Evolutionary conservation across 345 rosid genomes (phyloP).

Genomic region (Anastatica hierochuntica): DNA sequence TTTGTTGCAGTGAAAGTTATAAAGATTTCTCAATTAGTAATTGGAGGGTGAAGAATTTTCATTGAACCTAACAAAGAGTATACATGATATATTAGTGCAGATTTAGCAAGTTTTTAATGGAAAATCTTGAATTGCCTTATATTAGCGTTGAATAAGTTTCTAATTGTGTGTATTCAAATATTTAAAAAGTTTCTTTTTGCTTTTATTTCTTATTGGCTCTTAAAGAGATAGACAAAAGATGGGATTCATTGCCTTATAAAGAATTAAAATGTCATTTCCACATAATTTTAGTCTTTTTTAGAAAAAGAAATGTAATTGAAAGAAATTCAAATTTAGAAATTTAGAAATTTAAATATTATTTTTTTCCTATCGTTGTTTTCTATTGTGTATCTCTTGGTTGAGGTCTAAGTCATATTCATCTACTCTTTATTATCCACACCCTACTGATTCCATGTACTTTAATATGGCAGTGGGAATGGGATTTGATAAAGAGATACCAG

Average conservation of each 20-base stretch:
- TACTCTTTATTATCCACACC: too few relatives aligned
- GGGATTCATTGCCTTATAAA: constrained; percentile 4
- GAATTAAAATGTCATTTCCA: background rate
- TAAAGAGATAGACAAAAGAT: background rate
- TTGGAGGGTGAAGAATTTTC: constrained; percentile 9
- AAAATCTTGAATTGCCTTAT: constrained; percentile 19
- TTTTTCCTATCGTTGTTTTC: too few relatives aligned
- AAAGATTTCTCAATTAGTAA: background rate
- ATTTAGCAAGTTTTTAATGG: constrained; percentile 21
- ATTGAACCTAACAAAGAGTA: constrained; percentile 16
- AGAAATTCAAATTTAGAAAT: too few relatives aligned
- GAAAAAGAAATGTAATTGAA: too few relatives aligned
- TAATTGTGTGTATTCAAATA: constrained; percentile 16
- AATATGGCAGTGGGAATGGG: too few relatives aligned
- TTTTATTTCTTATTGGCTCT: background rate
- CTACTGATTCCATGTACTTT: too few relatives aligned
- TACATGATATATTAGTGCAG: constrained; percentile 3
- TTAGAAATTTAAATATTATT: too few relatives aligned
- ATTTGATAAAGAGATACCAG: too few relatives aligned
- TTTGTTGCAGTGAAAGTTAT: background rate
- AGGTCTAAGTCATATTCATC: too few relatives aligned
- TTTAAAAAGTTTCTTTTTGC: background rate
- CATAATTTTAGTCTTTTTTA: too few relatives aligned
- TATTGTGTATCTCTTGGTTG: too few relatives aligned
- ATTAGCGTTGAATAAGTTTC: constrained; percentile 13